Conservation (phyloP, 148 eudicot species). For the Spergularia bocconei region DNA sequence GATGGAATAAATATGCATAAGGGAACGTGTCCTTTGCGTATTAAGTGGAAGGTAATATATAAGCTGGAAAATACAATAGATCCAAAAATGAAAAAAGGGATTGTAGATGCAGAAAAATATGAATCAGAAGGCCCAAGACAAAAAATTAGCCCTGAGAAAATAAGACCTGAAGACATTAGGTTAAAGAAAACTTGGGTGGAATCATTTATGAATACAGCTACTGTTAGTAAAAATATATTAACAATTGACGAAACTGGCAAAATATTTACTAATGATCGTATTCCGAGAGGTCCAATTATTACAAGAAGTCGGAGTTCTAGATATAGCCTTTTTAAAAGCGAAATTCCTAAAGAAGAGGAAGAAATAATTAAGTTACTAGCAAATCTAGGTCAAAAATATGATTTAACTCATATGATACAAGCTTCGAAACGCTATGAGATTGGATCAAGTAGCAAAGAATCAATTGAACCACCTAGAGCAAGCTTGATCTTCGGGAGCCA, state of each 20-base stretch:
- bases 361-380: background rate
- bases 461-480: too few relatives aligned
- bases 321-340: background rate
- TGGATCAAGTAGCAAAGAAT: too few relatives aligned
- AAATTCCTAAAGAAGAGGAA: background rate
- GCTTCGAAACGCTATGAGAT: too few relatives aligned
- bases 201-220: background rate
- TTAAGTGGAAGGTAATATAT: background rate
- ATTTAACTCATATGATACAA: background rate
- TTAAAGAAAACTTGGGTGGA: background rate
- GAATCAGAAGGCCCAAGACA: background rate
- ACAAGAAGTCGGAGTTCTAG: background rate
- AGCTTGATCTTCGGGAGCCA: too few relatives aligned
- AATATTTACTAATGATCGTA: background rate
- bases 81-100: too few relatives aligned
- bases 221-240: too few relatives aligned
- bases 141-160: background rate
- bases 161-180: background rate
- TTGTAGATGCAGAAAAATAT: too few relatives aligned
- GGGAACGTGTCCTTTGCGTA: background rate
- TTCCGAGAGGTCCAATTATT: background rate
- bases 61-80: background rate
- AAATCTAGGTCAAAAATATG: background rate
- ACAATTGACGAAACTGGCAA: too few relatives aligned
- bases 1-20: background rate